Conservation (phyloP, 257 asterid genomes). For the Gynochthodes officinalis region DNA sequence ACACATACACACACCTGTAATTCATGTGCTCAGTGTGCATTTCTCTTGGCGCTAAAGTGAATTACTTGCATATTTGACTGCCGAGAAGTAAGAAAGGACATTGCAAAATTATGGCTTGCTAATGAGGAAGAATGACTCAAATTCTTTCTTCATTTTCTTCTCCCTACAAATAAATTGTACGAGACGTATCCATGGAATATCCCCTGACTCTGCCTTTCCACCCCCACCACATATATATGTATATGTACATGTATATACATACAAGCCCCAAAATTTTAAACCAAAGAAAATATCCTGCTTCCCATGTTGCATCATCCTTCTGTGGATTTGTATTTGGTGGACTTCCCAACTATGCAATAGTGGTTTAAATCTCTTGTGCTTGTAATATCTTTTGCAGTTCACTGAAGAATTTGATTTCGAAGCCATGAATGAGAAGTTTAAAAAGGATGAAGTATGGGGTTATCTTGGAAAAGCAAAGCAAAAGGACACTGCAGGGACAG, state of each 20-base stretch:
- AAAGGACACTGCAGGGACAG: slow-evolving; percentile 32
- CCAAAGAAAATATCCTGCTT: not conserved
- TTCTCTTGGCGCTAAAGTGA: not conserved
- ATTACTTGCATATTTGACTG: not conserved
- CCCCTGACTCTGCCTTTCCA: too few relatives aligned
- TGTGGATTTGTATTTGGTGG: not conserved
- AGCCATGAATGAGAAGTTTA: slow-evolving; percentile 84
- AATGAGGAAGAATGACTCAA: not conserved
- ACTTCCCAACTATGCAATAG: not conserved
- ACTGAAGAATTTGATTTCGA: slow-evolving; percentile 70
- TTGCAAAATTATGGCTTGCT: not conserved
- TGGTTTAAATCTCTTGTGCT: slow-evolving; percentile 25
- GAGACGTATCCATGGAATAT: not conserved
- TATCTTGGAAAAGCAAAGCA: slow-evolving; percentile 59
- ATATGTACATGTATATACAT: too few relatives aligned
- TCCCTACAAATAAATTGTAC: not conserved
- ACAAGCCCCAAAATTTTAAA: not conserved
- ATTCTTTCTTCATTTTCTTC: not conserved
- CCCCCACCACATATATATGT: too few relatives aligned
- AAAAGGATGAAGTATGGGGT: slow-evolving; percentile 83
- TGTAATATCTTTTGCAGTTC: slow-evolving; percentile 34
- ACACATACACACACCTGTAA: not conserved
- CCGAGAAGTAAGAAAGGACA: not conserved
- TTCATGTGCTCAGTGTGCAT: not conserved
- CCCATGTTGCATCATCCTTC: not conserved